Conservation (phyloP, 805 yeast genomes). For the Ogataea trehalophila region DNA sequence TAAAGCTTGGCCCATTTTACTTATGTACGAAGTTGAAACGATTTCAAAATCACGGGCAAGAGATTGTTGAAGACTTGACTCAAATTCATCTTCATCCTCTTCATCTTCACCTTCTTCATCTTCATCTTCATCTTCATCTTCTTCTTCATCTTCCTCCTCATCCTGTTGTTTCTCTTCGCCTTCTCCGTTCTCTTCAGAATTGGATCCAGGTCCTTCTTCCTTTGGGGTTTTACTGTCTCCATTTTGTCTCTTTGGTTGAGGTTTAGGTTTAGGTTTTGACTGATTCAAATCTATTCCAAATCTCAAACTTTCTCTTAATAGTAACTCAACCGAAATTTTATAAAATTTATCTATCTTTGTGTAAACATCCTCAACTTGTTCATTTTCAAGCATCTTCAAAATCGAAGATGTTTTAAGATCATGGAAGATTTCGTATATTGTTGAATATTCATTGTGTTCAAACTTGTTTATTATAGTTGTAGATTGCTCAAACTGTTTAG, state of each 20-base stretch:
- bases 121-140: slow-evolving; percentile 2
- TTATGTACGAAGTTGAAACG: slow-evolving; percentile 47
- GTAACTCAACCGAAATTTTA: slow-evolving; percentile 55
- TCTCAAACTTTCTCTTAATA: slow-evolving; percentile 56
- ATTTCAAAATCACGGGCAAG: slow-evolving; percentile 55
- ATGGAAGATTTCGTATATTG: slow-evolving; percentile 57
- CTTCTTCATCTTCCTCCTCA: slow-evolving; percentile 3
- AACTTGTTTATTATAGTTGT: slow-evolving; percentile 43
- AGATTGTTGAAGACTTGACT: slow-evolving; percentile 32
- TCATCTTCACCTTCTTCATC: slow-evolving; percentile 9
- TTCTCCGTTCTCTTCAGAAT: slow-evolving; percentile 25
- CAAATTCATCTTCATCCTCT: slow-evolving; percentile 11
- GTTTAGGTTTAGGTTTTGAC: background rate
- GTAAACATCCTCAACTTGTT: slow-evolving; percentile 47
- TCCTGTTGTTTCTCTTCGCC: slow-evolving; percentile 4
- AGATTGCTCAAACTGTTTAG: slow-evolving; percentile 6
- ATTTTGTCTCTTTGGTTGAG: background rate
- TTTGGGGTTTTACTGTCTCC: background rate
- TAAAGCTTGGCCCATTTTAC: slow-evolving; percentile 61
- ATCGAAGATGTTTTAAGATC: slow-evolving; percentile 59
- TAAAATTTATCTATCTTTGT: slow-evolving; percentile 55
- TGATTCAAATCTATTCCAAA: slow-evolving; percentile 29
- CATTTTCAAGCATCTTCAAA: slow-evolving; percentile 32
- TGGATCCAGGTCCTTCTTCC: slow-evolving; percentile 8
- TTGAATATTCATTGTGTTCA: slow-evolving; percentile 35